Base-by-base conservation (phyloP, 345 rosid species). In the Alliaria petiolata region DNA sequence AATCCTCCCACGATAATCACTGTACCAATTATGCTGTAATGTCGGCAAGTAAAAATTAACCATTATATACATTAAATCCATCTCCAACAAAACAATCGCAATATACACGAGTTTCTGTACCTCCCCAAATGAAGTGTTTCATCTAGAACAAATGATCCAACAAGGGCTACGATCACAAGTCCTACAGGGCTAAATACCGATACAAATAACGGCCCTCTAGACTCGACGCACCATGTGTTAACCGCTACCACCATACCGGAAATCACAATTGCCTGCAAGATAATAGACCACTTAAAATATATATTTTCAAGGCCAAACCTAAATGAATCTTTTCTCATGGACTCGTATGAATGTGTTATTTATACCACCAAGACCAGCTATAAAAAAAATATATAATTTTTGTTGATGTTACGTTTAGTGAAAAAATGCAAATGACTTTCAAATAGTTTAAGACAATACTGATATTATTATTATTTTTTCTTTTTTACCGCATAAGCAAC, bases 101-200 rank as follows among this genome's bases (percentile, higher is more conserved):
- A 56, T 63, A 25, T 54, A 64, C 50, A 65, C 30, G 36, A 38
- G 44, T n/a, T 58, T 26, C 34, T 35, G 38, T 69, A 86, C 87
- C 90, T 80, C 74, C 89, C 91, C 4, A 80, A 1, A 26, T 81
- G 67, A 44, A 86, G 75, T 54, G 79, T 77, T 61, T 80, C 87
- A 31, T 76, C 39, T 7, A 86, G 61, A 11, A 85, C 2, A 43
- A 86, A 53, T 8, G 83, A 72, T 6, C 81, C 85, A 22, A 74
- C 64, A 54, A 86, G 22, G 4, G 87, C 83, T 1, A 85, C 82
- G 15, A 83, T 43, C 15, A 86, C 78, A 25, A 84, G 80, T 20
- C 59, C n/a, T 6, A 81, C 35, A 59, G 91, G 91, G 16, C 65
- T 80, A 54, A 85, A 86, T 19, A 62, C 62, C 0, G 89, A 70